These are phyloP conservation scores for Aphanomyces stellatus DNA, from an alignment of 352 stramenopile species.

Conservation along the genomic window DNA sequence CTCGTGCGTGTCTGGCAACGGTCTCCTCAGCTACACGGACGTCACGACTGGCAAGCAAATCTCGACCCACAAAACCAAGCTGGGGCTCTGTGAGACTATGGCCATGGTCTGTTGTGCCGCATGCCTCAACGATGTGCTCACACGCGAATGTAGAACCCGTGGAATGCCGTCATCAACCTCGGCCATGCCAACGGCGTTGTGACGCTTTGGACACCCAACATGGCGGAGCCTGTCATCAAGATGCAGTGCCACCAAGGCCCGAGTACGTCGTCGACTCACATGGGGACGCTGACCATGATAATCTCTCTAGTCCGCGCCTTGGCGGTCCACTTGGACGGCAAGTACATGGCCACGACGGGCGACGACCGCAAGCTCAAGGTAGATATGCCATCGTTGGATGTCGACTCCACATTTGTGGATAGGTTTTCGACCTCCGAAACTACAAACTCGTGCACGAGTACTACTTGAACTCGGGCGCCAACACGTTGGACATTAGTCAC, in stretches of 20 bases:
- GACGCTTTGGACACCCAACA: slow-evolving; percentile 97
- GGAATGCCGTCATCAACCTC: slow-evolving; percentile 94
- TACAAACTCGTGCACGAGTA: slow-evolving; percentile 95
- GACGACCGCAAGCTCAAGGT: slow-evolving; percentile 91
- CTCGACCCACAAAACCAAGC: slow-evolving; percentile 86
- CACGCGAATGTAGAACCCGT: slow-evolving; percentile 82
- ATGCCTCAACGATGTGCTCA: background rate
- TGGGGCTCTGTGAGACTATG: slow-evolving; percentile 89
- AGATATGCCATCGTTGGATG: background rate
- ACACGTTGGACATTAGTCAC: slow-evolving; percentile 93
- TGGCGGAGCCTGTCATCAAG: slow-evolving; percentile 91
- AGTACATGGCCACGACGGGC: slow-evolving; percentile 95
- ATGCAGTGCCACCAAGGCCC: slow-evolving; percentile 96
- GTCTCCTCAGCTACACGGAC: slow-evolving; percentile 93
- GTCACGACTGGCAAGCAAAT: slow-evolving; percentile 93
- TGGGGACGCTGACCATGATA: background rate
- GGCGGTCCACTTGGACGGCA: slow-evolving; percentile 88
- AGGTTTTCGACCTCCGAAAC: slow-evolving; percentile 95
- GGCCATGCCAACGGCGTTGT: slow-evolving; percentile 97
- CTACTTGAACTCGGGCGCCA: slow-evolving; percentile 78
- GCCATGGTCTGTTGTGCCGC: slow-evolving; percentile 20
- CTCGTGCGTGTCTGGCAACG: slow-evolving; percentile 87
- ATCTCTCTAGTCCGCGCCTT: slow-evolving; percentile 69
- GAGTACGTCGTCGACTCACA: slow-evolving; percentile 43
- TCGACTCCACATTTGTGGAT: background rate